Base-by-base conservation (phyloP, 208 protist species). In the Leishmania braziliensis region DNA sequence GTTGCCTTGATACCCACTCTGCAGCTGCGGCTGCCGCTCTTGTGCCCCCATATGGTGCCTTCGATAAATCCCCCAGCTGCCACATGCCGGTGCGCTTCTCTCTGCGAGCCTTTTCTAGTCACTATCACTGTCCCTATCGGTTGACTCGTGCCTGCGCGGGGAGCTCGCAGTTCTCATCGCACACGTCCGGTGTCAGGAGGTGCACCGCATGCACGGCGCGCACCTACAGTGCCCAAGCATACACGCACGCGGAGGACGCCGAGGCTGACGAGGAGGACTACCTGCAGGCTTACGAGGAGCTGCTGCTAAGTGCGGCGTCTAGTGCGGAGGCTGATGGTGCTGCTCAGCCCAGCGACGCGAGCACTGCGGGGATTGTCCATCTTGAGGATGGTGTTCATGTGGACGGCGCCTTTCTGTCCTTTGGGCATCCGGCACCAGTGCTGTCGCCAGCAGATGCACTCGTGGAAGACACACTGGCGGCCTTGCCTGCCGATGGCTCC, bases 241-340 rank as follows among this genome's bases (percentile, higher is more conserved):
- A 39, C 20, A 20, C 12, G 16, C 48, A 23, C 4, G 26, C 53
- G 9, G 65, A 39, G 9, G 66, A 18, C 16, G 54, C 26, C 0
- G 79, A 73, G 8, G 75, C 76, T 53, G 78, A 86, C 8, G 73
- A 76, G 26, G 83, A 79, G 14, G 82, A 87, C 60, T 90, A 87
- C 51, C 84, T 94, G 39, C 88, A 93, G 60, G 93, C 89, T 10
- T 96, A 95, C 80, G 93, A 96, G 73, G 86, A 88, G 6, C 62
- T 96, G 18, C 81, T 96, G 46, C 46, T 95, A 18, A 75, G 87
- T 62, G 77, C 77, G 0, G 69, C 46, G n/a, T 56, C 76, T 29
- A 14, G 48, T 60, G 76, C 51, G 36, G 46, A 63, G 29, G 33
- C 66, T n/a, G 62, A 33, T 50, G n/a, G 23, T 5, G 26, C 36